Percentiles rank a stretch among this genome's conserved stretches.
These are phyloP conservation scores for Peronospora tabacina DNA, from an alignment of 352 stramenopile genomes.

Conservation along the genomic window DNA sequence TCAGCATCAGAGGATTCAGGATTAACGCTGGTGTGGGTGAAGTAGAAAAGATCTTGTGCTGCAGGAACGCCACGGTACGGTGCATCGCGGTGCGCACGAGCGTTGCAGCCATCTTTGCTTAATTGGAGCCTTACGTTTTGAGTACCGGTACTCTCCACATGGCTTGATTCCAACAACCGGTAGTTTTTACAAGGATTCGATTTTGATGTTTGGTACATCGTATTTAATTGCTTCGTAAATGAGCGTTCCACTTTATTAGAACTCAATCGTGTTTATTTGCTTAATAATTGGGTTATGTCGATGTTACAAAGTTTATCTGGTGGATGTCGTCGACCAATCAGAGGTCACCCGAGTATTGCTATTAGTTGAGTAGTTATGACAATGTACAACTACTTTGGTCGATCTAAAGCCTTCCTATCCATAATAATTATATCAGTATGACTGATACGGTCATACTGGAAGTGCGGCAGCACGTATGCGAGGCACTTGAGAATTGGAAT, in stretches of 20 bases:
- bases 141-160: background rate
- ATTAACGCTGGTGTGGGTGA: conserved; percentile 27
- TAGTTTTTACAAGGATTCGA: background rate
- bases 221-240: too few species aligned
- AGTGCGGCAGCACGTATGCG: conserved; percentile 25
- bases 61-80: conserved; percentile 51
- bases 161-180: background rate
- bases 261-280: too few species aligned
- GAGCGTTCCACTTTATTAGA: too few species aligned
- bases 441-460: conserved; percentile 15
- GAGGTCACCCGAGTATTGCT: too few species aligned
- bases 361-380: too few species aligned
- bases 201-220: too few species aligned
- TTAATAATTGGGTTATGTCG: too few species aligned
- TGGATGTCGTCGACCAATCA: too few species aligned
- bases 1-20: conserved; percentile 26
- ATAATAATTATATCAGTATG: conserved; percentile 1
- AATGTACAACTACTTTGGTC: too few species aligned
- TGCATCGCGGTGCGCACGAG: conserved; percentile 65
- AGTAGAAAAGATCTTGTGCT: conserved; percentile 39
- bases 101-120: conserved; percentile 43
- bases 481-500: conserved; percentile 23
- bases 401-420: too few species aligned
- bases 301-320: too few species aligned
- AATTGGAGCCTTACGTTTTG: conserved; percentile 16